Evolutionary conservation across 176 grass and related monocot genomes (phyloP), one percentile per base, ranked within the genome.

Genomic region (Oryza glumipatula): DNA sequence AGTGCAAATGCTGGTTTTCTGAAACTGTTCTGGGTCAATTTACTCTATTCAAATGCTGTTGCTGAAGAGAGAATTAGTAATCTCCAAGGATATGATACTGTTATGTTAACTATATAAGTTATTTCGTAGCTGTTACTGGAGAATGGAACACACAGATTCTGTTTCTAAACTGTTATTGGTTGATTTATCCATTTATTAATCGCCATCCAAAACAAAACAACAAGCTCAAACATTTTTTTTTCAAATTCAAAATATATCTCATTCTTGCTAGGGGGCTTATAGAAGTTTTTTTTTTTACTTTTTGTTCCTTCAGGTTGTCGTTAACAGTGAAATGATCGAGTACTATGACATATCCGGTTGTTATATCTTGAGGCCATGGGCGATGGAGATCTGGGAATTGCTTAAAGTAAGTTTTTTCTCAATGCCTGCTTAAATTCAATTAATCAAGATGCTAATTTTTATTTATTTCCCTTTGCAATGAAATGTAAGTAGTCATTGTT

Each of bases 291-390:
- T 35, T 30, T 36, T 17, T 43, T 63, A 63, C 58, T 72, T 3
- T 61, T 60, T 84, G 74, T 66, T 66, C 3, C 67, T 85, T 44
- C 80, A 98, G 95, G 95, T 95, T 83, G 91, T 95, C 70, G 93
- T 98, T 63, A 88, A 85, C 83, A 88, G 96, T 60, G 96, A 98
- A 88, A 98, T 98, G 96, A 98, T 98, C 0, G 96, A 98, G 74
- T 98, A 98, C 89, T 98, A 98, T 23, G 93, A 98, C 83, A 95
- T 98, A 61, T 98, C 95, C 58, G 95, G 95, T 38, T 98, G 95
- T 44, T 98, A 98, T 75, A 95, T 98, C 74, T 46, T 98, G 65
- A 95, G 95, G 72, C 95, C 95, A 67, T 94, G 92, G 91, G 67
- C 95, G 1, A 95, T 98, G 86, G 80, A 94, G 52, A 98, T 98